A percentile compares a stretch with the other conserved stretches of the same genome.
Conservation (phyloP, 768 basidiomycete species). For the Dentipellis sp. region DNA sequence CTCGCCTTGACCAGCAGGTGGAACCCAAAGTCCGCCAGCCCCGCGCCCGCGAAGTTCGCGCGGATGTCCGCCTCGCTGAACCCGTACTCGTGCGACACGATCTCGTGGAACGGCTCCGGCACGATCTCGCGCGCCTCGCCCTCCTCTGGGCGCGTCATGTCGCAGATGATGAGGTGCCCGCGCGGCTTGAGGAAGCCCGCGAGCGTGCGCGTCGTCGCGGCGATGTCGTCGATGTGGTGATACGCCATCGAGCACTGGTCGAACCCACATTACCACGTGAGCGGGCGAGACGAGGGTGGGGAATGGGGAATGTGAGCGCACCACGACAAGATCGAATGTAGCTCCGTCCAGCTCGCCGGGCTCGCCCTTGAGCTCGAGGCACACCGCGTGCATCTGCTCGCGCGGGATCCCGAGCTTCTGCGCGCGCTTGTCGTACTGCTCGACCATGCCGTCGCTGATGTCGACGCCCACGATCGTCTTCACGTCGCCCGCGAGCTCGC, state of each 20-base stretch:
- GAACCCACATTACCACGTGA: neutral
- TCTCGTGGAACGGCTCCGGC: slow-evolving; percentile 24
- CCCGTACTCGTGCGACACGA: slow-evolving; percentile 46
- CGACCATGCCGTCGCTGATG: slow-evolving; percentile 62
- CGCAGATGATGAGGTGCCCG: slow-evolving; percentile 49
- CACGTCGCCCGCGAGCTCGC: slow-evolving; percentile 46
- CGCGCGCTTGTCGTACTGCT: slow-evolving; percentile 50
- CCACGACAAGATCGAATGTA: slow-evolving; percentile 64
- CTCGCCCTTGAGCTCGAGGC: slow-evolving; percentile 37
- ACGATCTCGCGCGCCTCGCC: slow-evolving; percentile 19
- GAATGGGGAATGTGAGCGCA: slow-evolving; percentile 24
- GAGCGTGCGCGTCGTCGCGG: slow-evolving; percentile 43
- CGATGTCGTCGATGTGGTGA: slow-evolving; percentile 48
- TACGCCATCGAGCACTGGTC: slow-evolving; percentile 52
- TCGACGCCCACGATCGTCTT: slow-evolving; percentile 65
- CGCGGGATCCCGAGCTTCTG: slow-evolving; percentile 49
- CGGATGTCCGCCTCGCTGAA: slow-evolving; percentile 41
- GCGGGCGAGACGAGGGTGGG: neutral
- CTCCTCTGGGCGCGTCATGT: slow-evolving; percentile 31
- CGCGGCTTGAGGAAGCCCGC: slow-evolving; percentile 51
- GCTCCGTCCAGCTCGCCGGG: slow-evolving; percentile 40
- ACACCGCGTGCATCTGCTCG: slow-evolving; percentile 60
- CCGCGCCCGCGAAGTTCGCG: slow-evolving; percentile 41
- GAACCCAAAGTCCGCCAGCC: slow-evolving; percentile 37
- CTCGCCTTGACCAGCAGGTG: slow-evolving; percentile 23